Base-by-base conservation (phyloP, 768 basidiomycete species). In the Lactifluus echinatus region DNA sequence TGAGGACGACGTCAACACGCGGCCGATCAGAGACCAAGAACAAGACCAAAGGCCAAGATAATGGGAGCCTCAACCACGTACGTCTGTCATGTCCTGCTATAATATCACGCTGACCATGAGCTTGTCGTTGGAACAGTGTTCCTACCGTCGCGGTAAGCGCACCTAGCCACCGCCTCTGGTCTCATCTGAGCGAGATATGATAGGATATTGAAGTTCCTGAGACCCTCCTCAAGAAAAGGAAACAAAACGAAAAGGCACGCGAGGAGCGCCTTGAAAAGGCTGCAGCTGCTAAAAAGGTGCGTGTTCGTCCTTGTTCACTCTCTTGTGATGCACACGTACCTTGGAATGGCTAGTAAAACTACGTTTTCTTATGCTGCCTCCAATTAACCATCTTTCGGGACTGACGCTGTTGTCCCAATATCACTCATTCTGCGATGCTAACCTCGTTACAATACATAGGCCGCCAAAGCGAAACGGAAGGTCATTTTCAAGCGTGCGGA, bases 401-500 rank as follows among this genome's bases (percentile, higher is more conserved):
- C 88, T 91, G 90, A 83, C 47, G 56, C 56, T 65, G 60, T 34
- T 47, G 33, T n/a, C 26, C 3, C 45, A 48, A 59, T 34, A n/a
- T 29, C 21, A 76, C 55, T 55, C 37, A 48, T 51, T 47, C 56
- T 57, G 48, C 56, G 1, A 26, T 50, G 29, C 68, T 63, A 42
- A 60, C 33, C 31, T 53, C 33, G 49, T 53, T 59, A 23, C 50
- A 55, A 36, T 42, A n/a, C 50, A 36, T 68, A 97, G 94, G 87
- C 85, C 46, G 76, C 83, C 67, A 88, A 87, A 71, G 85, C 90
- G 58, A 94, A 95, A 80, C 87, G 96, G 76, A 89, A 87, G 74
- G 85, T 96, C 72, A 84, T 97, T 78, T 98, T 98, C 87, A 98
- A 98, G 86, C 90, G 96, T 61, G 96, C 96, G 36, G 95, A 98